Base-by-base conservation (phyloP, 306 rosid genomes). In the Dicorynia guianensis region DNA sequence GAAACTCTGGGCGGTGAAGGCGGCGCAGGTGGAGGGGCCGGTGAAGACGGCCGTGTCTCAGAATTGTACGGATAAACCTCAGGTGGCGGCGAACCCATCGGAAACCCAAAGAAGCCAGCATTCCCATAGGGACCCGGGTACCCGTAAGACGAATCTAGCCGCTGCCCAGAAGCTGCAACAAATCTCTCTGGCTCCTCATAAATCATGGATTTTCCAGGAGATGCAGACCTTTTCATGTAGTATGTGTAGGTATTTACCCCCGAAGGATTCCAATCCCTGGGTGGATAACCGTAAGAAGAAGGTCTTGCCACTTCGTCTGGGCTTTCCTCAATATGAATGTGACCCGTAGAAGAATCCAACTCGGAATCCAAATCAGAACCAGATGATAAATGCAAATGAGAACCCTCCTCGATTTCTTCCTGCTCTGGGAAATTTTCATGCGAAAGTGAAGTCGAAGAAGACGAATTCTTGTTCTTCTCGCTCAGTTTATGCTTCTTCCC, bases 1-100 rank as follows among this genome's bases (percentile, higher is more conserved):
- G 97, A 86, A 0, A 79, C 90, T 6, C 63, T 78, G 5, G 99
- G 99, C 1, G 99, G 99, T 3, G 99, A 92, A 25, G 99, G 99
- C n/a, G 99, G 96, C 0, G 86, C 86, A 0, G 93, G 91, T 6
- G 96, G 86, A 19, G 87, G 88, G 57, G 74, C 75, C 7, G 90
- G 83, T 4, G 85, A 50, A 58, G 97, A 83, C 13, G 80, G 74
- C 11, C 75, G 82, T 0, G 78, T 85, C 20, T 71, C 82, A 69
- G 71, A 50, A 38, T 61, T 82, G 38, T 71, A 64, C 5, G 53
- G 75, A 42, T 77, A 77, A 25, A 74, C 88, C 39, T 61, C 76
- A 3, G 63, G 35, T 39, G 75, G 59, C 39, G 81, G 81, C 8
- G 88, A 77, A 64, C 90, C 85, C 84, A 75, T 74, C 6, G 87